A percentile compares a stretch with the other conserved stretches of the same genome.
Conservation (phyloP, 2,329 filamentous ascomycete species). For the Paracoccidioides brasiliensis region DNA sequence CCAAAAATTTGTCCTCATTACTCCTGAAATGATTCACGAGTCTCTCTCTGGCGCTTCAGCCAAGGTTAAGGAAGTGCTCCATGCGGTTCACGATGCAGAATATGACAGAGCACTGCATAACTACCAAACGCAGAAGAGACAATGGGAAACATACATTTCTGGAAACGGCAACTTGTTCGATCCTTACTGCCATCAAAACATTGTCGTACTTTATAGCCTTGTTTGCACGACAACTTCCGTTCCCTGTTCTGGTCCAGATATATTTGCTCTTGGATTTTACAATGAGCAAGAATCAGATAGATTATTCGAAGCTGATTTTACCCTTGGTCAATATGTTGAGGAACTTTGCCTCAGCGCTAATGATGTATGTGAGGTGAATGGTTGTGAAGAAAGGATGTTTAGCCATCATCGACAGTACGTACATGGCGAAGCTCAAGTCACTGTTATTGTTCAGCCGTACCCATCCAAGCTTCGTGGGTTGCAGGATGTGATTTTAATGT, state of each 20-base stretch:
- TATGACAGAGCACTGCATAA: constrained; percentile 91
- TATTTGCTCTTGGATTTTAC: constrained; percentile 88
- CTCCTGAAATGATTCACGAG: constrained; percentile 86
- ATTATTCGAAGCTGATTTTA: constrained; percentile 72
- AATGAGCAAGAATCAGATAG: constrained; percentile 64
- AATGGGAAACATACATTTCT: constrained; percentile 92
- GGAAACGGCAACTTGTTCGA: constrained; percentile 84
- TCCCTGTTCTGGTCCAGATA: constrained; percentile 77
- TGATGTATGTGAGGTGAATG: constrained; percentile 65
- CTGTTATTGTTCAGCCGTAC: constrained; percentile 72
- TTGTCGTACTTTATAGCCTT: constrained; percentile 83
- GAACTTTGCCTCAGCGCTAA: constrained; percentile 68
- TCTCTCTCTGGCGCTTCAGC: constrained; percentile 66
- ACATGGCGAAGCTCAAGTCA: constrained; percentile 86
- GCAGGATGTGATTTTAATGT: constrained; percentile 79
- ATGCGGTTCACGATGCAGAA: constrained; percentile 90
- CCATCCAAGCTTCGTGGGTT: constrained; percentile 51
- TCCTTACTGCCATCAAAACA: constrained; percentile 90
- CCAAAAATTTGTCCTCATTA: constrained; percentile 77
- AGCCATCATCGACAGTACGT: constrained; percentile 96
- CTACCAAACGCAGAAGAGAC: constrained; percentile 84
- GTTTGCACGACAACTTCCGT: constrained; percentile 91
- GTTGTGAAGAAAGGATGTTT: constrained; percentile 76
- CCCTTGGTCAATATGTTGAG: constrained; percentile 88
- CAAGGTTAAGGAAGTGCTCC: constrained; percentile 84